Evolutionary conservation across 352 stramenopile species (phyloP), one percentile per base, ranked within the genome.

Genomic region (Phytopythium vexans): DNA sequence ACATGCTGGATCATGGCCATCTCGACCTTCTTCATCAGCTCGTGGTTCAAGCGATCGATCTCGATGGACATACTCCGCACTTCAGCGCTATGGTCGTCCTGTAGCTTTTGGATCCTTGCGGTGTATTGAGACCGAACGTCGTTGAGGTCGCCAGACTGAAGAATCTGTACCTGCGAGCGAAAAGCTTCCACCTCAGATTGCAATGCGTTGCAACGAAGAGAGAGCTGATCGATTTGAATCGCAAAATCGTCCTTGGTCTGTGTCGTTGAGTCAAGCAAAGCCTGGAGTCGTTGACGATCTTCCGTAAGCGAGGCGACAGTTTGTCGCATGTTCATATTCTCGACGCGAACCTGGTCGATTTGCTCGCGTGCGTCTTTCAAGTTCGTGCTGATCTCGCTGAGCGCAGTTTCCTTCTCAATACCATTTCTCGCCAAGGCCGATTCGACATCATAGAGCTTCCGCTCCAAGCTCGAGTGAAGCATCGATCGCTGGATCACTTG

Each of bases 371-470:
- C 46, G 16, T 70, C 60, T 48, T 68, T 63, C 0, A 81, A 35
- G 10, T 75, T 62, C 52, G 60, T 70, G 32, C 49, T 56, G 1
- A 86, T 37, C 14, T 59, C 12, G 16, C 52, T 49, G 8, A 90
- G 56, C 45, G 87, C 72, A 27, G 76, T 52, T 3, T 68, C 44
- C 44, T 88, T 90, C 2, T 64, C 48, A 8, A 56, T 53, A 31
- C 89, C 74, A 45, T 88, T 68, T 34, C 62, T 62, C 6, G 82
- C 76, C 15, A 92, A 51, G 9, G 66, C 56, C 34, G 64, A 74
- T 52, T 92, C 78, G 6, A 89, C 70, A 51, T 92, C 78, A 44
- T 89, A 90, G 11, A 90, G 31, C 51, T 89, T 90, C 9, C 77
- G 70, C 44, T 92, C 79, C 16, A 88, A 39, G 52, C 58, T 83